Base-by-base conservation (phyloP, 495 filamentous ascomycete species). In the Hypoxylon fuscum region DNA sequence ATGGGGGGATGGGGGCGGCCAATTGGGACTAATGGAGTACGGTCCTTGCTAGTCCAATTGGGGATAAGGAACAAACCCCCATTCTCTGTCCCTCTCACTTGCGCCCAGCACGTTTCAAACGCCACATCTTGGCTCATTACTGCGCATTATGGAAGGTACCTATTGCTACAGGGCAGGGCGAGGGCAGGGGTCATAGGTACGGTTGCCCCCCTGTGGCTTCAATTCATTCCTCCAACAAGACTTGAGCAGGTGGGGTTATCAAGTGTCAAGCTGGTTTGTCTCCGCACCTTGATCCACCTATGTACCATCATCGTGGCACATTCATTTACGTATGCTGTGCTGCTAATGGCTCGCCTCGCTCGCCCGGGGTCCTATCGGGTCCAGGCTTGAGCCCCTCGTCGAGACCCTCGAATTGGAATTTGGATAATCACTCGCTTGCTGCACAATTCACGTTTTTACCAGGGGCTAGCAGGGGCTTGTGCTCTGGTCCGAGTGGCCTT, bases 391-490 rank as follows among this genome's bases (percentile, higher is more conserved):
- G 29, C 44, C 59, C 54, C 47, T 53, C 55, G 18, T 29, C 25
- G 23, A 21, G 15, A 55, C 20, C 55, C 23, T 66, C 46, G 52
- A 66, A 54, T 66, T 66, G 38, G 56, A 57, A 53, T 57, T 55
- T 53, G 42, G 51, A 61, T 60, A 66, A 66, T 66, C 55, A 14
- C 47, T 64, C 53, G 60, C 42, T 34, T 58, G 42, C 43, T 47
- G 54, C 54, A 44, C 34, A 54, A 57, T 58, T 54, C 61, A 59
- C 55, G 61, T 59, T 59, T 59, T 34, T 49, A 32, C 22, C 35
- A 21, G 46, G 22, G 49, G 45, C 45, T 50, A 20, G 37, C 15
- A 2, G 3, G n/a, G 37, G 37, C 21, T 46, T 17, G 42, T 9
- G 17, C 42, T 27, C n/a, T 40, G 15, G 12, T 37, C n/a, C n/a